Evolutionary conservation across 805 yeast genomes (phyloP).

Genomic region (Cyberlindnera galapagoensis): DNA sequence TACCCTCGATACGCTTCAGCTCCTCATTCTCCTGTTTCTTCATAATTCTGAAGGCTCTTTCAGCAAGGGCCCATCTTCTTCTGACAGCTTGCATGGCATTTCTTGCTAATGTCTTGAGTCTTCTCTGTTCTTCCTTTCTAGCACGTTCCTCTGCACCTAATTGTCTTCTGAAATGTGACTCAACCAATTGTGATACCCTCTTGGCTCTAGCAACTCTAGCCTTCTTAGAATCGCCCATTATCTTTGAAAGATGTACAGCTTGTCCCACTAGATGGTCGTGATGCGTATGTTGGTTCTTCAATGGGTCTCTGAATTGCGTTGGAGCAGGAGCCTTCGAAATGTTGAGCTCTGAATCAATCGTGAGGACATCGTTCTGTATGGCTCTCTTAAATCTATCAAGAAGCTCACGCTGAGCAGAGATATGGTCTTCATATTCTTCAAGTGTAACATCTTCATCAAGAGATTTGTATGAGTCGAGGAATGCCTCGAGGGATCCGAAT

Average conservation of each 20-base stretch:
- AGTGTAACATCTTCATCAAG: constrained; percentile 54
- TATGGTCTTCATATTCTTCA: constrained; percentile 55
- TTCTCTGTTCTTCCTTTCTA: constrained; percentile 67
- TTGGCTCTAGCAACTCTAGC: constrained; percentile 61
- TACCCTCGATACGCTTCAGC: constrained; percentile 71
- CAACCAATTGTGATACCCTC: constrained; percentile 75
- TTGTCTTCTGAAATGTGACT: constrained; percentile 76
- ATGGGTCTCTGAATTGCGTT: constrained; percentile 40
- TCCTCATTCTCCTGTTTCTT: constrained; percentile 78
- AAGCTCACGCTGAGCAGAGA: constrained; percentile 44
- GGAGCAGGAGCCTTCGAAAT: constrained; percentile 34
- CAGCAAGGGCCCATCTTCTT: constrained; percentile 87
- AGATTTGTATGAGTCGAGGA: constrained; percentile 48
- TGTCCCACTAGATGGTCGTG: constrained; percentile 74
- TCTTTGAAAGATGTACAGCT: constrained; percentile 61
- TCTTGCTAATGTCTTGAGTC: constrained; percentile 65
- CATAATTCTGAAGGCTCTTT: constrained; percentile 65
- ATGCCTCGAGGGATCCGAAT: constrained; percentile 34
- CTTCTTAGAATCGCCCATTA: constrained; percentile 59
- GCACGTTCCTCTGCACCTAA: constrained; percentile 86
- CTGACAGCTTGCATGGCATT: constrained; percentile 78
- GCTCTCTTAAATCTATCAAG: constrained; percentile 41
- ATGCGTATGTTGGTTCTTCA: constrained; percentile 43
- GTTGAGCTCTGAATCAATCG: constrained; percentile 38
- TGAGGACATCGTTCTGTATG: constrained; percentile 35